phyloP scores from a whole-genome alignment of 441 rosid species.

The Gossypium schwendimanii region DNA sequence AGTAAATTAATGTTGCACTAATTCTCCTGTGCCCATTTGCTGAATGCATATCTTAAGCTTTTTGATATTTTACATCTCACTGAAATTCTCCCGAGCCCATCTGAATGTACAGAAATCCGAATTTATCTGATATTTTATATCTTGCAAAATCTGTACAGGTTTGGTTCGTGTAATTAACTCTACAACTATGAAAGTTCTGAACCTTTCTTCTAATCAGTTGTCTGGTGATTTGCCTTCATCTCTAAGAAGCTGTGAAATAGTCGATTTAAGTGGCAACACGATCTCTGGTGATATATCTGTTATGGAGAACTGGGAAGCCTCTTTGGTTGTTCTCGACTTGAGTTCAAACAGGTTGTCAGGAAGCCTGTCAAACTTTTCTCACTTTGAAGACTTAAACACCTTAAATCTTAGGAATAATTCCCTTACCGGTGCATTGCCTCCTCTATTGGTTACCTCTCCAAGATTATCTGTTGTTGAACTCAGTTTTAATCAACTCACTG shows the following conservation, averaged over 20 bases:
- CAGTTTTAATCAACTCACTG: conserved; percentile 59
- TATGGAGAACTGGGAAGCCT: conserved; percentile 56
- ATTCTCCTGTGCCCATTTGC: neutral
- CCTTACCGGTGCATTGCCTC: conserved; percentile 50
- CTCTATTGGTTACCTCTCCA: conserved; percentile 39
- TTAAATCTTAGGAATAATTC: conserved; percentile 61
- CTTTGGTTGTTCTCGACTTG: conserved; percentile 65
- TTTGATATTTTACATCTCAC: conserved; percentile 5
- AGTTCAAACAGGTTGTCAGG: conserved; percentile 80
- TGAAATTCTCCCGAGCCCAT: neutral
- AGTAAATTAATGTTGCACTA: neutral
- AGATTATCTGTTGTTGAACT: conserved; percentile 60
- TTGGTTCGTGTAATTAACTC: conserved; percentile 51
- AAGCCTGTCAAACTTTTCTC: conserved; percentile 50
- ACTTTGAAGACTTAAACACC: conserved; percentile 40
- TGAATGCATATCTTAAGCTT: neutral
- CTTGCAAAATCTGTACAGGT: conserved; percentile 42
- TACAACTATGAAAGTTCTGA: conserved; percentile 51
- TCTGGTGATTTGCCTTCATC: conserved; percentile 62
- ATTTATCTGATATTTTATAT: conserved; percentile 12
- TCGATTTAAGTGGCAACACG: conserved; percentile 73
- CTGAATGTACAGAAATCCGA: neutral
- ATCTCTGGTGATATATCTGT: conserved; percentile 56
- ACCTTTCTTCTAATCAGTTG: conserved; percentile 68
- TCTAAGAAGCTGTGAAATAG: conserved; percentile 31